Conservation (phyloP, 305 asterid species). For the Fraxinus platypoda region DNA sequence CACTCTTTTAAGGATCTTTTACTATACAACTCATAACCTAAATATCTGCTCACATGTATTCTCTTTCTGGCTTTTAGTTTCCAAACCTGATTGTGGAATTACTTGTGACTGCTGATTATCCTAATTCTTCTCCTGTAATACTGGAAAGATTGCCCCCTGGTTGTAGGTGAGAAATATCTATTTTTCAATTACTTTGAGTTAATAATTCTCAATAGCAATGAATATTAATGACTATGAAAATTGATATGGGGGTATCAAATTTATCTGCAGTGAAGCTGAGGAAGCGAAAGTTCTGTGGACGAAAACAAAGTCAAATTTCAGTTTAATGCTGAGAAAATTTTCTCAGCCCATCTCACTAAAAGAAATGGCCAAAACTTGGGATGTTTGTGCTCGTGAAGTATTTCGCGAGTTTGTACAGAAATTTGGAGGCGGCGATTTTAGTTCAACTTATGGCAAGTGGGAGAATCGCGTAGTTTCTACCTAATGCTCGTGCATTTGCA, state of each 20-base stretch:
- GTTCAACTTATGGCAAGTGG: constrained; percentile 56
- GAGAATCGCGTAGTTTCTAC: constrained; percentile 26
- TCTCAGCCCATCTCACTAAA: constrained; percentile 38
- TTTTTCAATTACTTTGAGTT: neutral
- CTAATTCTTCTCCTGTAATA: constrained; percentile 41
- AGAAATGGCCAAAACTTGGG: constrained; percentile 56
- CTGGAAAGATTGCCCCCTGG: constrained; percentile 23
- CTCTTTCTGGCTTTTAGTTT: constrained; percentile 28
- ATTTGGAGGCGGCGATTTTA: constrained; percentile 49
- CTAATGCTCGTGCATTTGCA: neutral
- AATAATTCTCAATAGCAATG: neutral
- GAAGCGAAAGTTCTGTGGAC: constrained; percentile 37
- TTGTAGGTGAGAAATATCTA: constrained; percentile 34
- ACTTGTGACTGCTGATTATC: constrained; percentile 43
- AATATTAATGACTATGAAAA: neutral
- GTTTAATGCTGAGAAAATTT: constrained; percentile 27
- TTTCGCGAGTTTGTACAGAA: constrained; percentile 37
- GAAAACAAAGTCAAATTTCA: constrained; percentile 43
- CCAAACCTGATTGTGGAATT: constrained; percentile 37
- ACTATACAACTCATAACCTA: neutral
- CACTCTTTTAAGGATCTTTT: neutral
- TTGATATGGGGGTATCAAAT: constrained; percentile 2
- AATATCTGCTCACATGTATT: neutral
- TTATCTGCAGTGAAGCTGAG: constrained; percentile 36
- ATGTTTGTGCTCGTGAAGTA: constrained; percentile 39